Evolutionary conservation across 176 grass and related monocot genomes (phyloP).

Genomic region (Eleusine indica): DNA sequence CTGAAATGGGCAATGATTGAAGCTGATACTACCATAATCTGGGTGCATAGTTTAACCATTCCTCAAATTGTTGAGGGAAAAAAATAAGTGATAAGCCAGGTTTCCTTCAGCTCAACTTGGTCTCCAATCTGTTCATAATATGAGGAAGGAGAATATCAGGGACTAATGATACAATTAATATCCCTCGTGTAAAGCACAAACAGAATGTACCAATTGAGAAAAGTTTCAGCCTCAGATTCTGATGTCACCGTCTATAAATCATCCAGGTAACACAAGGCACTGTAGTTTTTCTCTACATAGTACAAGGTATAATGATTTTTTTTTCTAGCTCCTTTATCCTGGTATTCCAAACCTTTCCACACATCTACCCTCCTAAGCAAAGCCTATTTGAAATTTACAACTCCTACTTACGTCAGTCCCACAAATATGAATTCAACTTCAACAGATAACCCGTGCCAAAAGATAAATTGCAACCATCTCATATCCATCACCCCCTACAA

Average conservation of each 20-base stretch:
- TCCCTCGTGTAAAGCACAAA: not conserved
- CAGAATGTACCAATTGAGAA: not conserved
- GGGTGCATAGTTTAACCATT: conserved; percentile 85
- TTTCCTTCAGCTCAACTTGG: conserved; percentile 87
- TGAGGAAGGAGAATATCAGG: not conserved
- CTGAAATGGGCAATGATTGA: conserved; percentile 93
- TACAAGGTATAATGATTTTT: not conserved
- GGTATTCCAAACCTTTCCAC: not conserved
- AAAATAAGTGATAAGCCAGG: conserved; percentile 48
- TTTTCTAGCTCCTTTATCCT: not conserved
- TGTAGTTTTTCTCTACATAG: not conserved
- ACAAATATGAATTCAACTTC: not conserved
- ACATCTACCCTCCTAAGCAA: not conserved
- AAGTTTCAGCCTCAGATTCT: not conserved
- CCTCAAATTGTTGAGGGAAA: conserved; percentile 74
- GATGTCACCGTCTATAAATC: not conserved
- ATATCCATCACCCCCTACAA: not conserved
- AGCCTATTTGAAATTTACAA: not conserved
- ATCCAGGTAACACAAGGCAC: not conserved
- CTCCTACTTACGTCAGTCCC: not conserved
- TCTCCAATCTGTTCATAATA: conserved; percentile 64
- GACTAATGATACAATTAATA: not conserved
- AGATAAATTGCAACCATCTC: not conserved
- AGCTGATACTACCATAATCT: conserved; percentile 68
- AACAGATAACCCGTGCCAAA: not conserved